phyloP scores from a whole-genome alignment of 345 rosid genomes.

The Combretum micranthum region DNA sequence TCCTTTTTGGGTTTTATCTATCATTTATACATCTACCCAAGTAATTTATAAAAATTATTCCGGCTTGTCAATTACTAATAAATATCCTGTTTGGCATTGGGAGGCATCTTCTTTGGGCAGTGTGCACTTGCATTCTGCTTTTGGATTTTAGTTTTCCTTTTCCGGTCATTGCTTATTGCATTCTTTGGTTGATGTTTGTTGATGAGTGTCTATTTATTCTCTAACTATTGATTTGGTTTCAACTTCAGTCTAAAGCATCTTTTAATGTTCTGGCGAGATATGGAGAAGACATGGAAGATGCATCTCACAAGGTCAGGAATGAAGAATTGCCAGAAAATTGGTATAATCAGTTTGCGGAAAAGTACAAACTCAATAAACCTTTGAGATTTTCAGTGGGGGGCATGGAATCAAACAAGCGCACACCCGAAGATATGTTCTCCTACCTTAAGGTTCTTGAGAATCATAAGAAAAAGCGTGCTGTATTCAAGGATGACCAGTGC shows the following conservation, averaged over 20 bases:
- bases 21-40: too few species aligned
- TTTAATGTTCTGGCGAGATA: constrained; percentile 38
- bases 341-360: constrained; percentile 74
- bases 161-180: not conserved
- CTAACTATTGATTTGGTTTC: constrained; percentile 9
- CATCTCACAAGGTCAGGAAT: constrained; percentile 54
- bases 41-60: too few species aligned
- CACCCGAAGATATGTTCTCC: constrained; percentile 66
- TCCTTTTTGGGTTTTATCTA: too few species aligned
- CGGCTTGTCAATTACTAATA: too few species aligned
- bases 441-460: constrained; percentile 50
- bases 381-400: constrained; percentile 45
- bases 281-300: constrained; percentile 44
- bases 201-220: constrained; percentile 1
- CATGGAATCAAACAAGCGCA: constrained; percentile 63
- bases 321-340: constrained; percentile 89
- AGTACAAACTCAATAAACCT: constrained; percentile 44
- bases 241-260: constrained; percentile 43
- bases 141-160: not conserved
- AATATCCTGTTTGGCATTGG: not conserved
- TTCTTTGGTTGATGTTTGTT: not conserved
- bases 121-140: not conserved
- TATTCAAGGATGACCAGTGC: constrained; percentile 40
- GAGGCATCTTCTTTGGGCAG: not conserved
- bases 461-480: constrained; percentile 67